Evolutionary conservation across 2,329 filamentous ascomycete genomes (phyloP), one percentile per base, ranked within the genome.

Genomic region (Arthrobotrys pseudoclavata): DNA sequence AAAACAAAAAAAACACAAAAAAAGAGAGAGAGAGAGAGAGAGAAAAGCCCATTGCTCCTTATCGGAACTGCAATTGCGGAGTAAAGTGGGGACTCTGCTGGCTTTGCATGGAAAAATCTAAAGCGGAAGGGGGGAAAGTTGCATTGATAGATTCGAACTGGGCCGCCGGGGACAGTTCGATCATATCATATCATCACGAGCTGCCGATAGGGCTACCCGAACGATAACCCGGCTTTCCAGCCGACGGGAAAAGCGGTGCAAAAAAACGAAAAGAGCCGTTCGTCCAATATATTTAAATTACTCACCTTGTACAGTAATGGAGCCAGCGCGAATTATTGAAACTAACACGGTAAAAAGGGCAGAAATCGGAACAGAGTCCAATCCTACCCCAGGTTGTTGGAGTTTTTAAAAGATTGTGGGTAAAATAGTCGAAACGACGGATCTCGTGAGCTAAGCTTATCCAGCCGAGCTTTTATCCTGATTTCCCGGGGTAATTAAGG

Each of bases 261-360:
- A 57, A 20, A 48, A 66, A 74, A 50, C 45, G 57, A 50, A 67
- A 66, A 66, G 47, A 64, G 47, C 69, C 69, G 37, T 64, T 64
- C 69, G 69, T 60, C 61, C 69, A 72, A 52, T 45, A 20, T 18
- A 20, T 34, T 57, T 57, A 74, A 75, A 69, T n/a, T 63, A 75
- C 70, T 75, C 70, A 75, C 70, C 63, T 75, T 75, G 70, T 75
- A 75, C 42, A 75, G 70, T 75, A 75, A 75, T 75, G 70, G 70
- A 75, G 70, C 70, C 70, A 75, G 63, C 70, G 70, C 70, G 70
- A 75, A 75, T 75, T 68, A 62, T 47, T 74, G 69, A 74, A 67
- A 74, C 69, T 22, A 61, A 40, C 61, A 66, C 70, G 70, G 70
- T 75, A 75, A 75, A 75, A 75, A 75, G 70, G 70, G 63, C 45